Conservation (phyloP, 768 basidiomycete species). For the Macrolepiota dolichaula region DNA sequence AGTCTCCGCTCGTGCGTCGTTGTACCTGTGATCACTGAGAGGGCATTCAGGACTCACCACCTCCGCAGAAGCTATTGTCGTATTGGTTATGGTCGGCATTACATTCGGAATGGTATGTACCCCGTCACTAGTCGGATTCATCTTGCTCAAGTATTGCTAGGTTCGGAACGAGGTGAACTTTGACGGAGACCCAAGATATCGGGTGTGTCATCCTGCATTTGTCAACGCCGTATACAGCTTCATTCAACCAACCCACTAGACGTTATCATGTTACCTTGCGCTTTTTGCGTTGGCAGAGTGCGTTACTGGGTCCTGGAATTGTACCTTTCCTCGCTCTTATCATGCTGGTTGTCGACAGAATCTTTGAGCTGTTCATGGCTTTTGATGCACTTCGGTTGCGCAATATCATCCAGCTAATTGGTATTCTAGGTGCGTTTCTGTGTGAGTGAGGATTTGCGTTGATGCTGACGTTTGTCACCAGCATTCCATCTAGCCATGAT, state of each 20-base stretch:
- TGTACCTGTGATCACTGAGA: neutral
- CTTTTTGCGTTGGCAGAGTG: constrained; percentile 83
- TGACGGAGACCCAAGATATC: constrained; percentile 38
- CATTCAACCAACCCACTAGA: constrained; percentile 34
- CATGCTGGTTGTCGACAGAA: constrained; percentile 33
- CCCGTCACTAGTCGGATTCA: neutral
- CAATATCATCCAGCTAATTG: constrained; percentile 76
- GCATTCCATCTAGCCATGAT: constrained; percentile 77
- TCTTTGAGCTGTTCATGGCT: constrained; percentile 79
- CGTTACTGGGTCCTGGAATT: constrained; percentile 17
- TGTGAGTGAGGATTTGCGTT: no score
- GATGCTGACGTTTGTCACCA: constrained; percentile 18
- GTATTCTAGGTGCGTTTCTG: constrained; percentile 55
- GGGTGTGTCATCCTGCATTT: constrained; percentile 31
- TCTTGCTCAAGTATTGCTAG: neutral
- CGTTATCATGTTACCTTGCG: constrained; percentile 81
- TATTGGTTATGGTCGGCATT: constrained; percentile 71
- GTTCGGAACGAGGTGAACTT: constrained; percentile 42
- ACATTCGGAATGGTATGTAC: constrained; percentile 60
- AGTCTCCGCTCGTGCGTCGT: constrained; percentile 61
- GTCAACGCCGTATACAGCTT: neutral
- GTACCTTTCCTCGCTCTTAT: neutral
- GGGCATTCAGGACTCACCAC: neutral
- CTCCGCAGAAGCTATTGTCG: constrained; percentile 64
- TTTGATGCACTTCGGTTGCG: constrained; percentile 78